Conservation (phyloP, 257 asterid genomes). For the Ilex asprella region DNA sequence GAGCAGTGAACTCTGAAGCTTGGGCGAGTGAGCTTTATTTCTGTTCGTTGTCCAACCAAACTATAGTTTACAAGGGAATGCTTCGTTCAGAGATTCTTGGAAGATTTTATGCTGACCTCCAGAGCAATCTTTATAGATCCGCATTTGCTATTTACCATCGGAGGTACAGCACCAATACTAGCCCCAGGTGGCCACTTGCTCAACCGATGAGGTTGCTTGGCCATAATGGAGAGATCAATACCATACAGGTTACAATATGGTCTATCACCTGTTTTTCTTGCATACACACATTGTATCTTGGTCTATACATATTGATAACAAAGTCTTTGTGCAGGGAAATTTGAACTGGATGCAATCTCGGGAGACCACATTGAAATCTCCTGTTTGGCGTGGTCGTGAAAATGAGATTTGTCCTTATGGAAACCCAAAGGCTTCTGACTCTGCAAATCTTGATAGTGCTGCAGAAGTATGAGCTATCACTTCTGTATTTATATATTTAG, state of each 20-base stretch:
- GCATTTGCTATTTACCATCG: slow-evolving; percentile 96
- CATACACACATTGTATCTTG: slow-evolving; percentile 9
- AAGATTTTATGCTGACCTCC: slow-evolving; percentile 79
- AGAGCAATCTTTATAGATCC: slow-evolving; percentile 64
- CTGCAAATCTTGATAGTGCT: slow-evolving; percentile 95
- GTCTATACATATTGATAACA: slow-evolving; percentile 19
- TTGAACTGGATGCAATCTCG: slow-evolving; percentile 99
- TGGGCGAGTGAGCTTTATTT: slow-evolving; percentile 94
- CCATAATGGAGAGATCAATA: slow-evolving; percentile 99
- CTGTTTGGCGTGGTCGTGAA: slow-evolving; percentile 99
- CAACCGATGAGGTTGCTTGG: slow-evolving; percentile 99
- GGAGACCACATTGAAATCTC: slow-evolving; percentile 83
- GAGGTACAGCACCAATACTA: slow-evolving; percentile 95
- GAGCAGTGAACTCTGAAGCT: slow-evolving; percentile 50
- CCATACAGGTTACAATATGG: slow-evolving; percentile 66
- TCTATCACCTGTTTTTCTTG: slow-evolving; percentile 3
- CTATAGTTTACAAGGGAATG: slow-evolving; percentile 98
- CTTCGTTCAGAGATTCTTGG: slow-evolving; percentile 94
- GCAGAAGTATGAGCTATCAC: slow-evolving; percentile 65
- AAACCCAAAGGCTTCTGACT: slow-evolving; percentile 93
- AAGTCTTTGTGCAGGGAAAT: slow-evolving; percentile 59
- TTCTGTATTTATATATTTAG: background rate
- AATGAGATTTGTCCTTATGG: slow-evolving; percentile 95
- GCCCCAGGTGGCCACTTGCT: slow-evolving; percentile 98
- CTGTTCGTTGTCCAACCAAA: slow-evolving; percentile 94